Conservation (phyloP, 2,329 filamentous ascomycete species). For the Parafenestella ontariensis region DNA sequence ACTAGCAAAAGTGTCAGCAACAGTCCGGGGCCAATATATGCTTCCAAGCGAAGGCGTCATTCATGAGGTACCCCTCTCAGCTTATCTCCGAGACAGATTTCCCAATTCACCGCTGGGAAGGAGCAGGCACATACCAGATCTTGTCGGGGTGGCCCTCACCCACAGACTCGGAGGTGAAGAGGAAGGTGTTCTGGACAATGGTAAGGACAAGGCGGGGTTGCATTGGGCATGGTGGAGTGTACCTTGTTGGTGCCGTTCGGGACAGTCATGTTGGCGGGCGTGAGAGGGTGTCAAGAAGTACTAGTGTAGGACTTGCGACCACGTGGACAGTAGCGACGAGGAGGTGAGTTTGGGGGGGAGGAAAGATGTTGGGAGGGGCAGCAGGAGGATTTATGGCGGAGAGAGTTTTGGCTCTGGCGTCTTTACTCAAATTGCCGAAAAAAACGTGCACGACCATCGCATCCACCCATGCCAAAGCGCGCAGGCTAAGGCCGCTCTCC, state of each 20-base stretch:
- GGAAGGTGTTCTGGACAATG: slow-evolving; percentile 46
- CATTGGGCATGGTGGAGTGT: slow-evolving; percentile 7
- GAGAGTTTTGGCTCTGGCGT: slow-evolving; percentile 16
- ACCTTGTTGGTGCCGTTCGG: slow-evolving; percentile 39
- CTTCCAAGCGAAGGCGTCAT: not conserved
- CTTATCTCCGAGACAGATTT: slow-evolving; percentile 6
- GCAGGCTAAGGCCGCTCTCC: slow-evolving; percentile 1
- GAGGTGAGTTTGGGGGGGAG: slow-evolving; percentile 23
- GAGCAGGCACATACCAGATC: slow-evolving; percentile 69
- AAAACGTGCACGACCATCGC: slow-evolving; percentile 27
- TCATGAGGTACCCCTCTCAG: not conserved
- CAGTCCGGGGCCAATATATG: not conserved
- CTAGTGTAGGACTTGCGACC: slow-evolving; percentile 52
- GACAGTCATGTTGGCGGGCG: slow-evolving; percentile 33
- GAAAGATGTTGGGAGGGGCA: slow-evolving; percentile 29
- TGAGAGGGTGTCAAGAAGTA: slow-evolving; percentile 18
- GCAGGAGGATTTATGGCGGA: slow-evolving; percentile 40
- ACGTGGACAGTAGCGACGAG: slow-evolving; percentile 26
- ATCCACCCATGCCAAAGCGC: slow-evolving; percentile 2
- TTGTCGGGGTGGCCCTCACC: slow-evolving; percentile 80
- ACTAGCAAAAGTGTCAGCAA: slow-evolving; percentile 51
- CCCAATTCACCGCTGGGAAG: too few species aligned
- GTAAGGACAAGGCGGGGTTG: slow-evolving; percentile 22
- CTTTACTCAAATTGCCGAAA: slow-evolving; percentile 35
- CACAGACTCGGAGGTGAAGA: slow-evolving; percentile 62